These are phyloP conservation scores for Dorcoceras hygrometricum DNA, from an alignment of 257 asterid species.

Conservation along the genomic window DNA sequence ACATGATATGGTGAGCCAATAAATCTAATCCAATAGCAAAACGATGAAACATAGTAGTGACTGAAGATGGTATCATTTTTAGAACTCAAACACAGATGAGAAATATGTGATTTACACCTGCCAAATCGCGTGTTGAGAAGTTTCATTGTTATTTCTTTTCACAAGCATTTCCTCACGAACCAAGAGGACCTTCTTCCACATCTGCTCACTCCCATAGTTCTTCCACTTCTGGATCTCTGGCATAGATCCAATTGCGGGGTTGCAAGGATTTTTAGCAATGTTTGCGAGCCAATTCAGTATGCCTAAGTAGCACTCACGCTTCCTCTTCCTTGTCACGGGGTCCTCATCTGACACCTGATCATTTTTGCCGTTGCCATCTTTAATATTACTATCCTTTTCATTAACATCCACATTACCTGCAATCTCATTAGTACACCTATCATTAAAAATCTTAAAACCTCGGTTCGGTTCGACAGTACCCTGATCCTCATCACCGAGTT, in stretches of 20 bases:
- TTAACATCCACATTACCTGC: constrained; percentile 19
- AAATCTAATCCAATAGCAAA: constrained; percentile 2
- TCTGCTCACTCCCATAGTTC: constrained; percentile 42
- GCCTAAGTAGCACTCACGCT: constrained; percentile 33
- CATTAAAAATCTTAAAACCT: constrained; percentile 20
- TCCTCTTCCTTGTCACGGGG: constrained; percentile 46
- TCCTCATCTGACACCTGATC: constrained; percentile 25
- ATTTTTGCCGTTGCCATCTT: constrained; percentile 20
- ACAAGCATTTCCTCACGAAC: constrained; percentile 54
- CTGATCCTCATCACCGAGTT: constrained; percentile 23
- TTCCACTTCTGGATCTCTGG: constrained; percentile 77
- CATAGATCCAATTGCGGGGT: constrained; percentile 40
- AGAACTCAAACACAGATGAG: constrained; percentile 4
- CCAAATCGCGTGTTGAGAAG: constrained; percentile 40
- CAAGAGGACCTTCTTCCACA: constrained; percentile 69
- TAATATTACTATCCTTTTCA: constrained; percentile 21
- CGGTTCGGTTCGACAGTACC: constrained; percentile 22
- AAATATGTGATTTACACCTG: constrained; percentile 42
- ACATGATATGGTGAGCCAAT: neutral
- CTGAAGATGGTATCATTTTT: constrained; percentile 4
- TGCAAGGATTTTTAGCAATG: constrained; percentile 68
- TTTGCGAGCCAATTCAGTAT: constrained; percentile 58
- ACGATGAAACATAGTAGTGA: neutral
- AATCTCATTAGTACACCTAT: constrained; percentile 8
- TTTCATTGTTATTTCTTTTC: constrained; percentile 41